These are phyloP conservation scores for Ulmus americana DNA, from an alignment of 331 rosid genomes.

Conservation along the genomic window DNA sequence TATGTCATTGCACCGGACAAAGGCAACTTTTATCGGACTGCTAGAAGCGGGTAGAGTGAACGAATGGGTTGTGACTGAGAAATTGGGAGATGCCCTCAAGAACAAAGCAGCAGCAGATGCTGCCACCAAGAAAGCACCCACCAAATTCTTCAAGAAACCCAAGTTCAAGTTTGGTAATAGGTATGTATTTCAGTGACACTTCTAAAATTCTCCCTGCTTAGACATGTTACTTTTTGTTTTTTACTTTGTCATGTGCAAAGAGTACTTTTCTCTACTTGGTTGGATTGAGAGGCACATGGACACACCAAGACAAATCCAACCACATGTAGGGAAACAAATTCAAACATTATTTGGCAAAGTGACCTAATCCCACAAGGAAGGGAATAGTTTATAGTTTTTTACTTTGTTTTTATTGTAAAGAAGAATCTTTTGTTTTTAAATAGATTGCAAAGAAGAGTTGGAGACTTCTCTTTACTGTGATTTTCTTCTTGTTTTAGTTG, in stretches of 20 bases:
- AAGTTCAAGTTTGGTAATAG: slow-evolving; percentile 56
- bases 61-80: slow-evolving; percentile 94
- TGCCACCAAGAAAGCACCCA: slow-evolving; percentile 50
- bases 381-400: not conserved
- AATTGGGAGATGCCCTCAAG: slow-evolving; percentile 69
- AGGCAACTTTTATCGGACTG: slow-evolving; percentile 74
- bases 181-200: slow-evolving; percentile 21
- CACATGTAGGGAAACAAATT: slow-evolving; percentile 13
- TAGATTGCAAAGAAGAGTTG: not conserved
- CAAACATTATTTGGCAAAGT: slow-evolving; percentile 3
- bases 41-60: slow-evolving; percentile 72
- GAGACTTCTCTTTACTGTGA: not conserved
- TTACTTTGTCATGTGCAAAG: no score
- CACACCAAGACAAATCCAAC: slow-evolving; percentile 9
- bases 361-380: slow-evolving; percentile 17
- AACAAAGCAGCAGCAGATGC: slow-evolving; percentile 59
- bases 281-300: slow-evolving; percentile 16
- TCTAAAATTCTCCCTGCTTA: not conserved
- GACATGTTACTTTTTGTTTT: slow-evolving; percentile 6
- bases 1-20: slow-evolving; percentile 89
- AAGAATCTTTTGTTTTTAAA: slow-evolving; percentile 15
- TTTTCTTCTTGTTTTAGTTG: not conserved
- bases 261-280: slow-evolving; percentile 6
- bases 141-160: slow-evolving; percentile 44
- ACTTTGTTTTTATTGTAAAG: slow-evolving; percentile 2